Conservation (phyloP, 139 green algal genomes). For the Auxenochlorella pyrenoidosa region DNA sequence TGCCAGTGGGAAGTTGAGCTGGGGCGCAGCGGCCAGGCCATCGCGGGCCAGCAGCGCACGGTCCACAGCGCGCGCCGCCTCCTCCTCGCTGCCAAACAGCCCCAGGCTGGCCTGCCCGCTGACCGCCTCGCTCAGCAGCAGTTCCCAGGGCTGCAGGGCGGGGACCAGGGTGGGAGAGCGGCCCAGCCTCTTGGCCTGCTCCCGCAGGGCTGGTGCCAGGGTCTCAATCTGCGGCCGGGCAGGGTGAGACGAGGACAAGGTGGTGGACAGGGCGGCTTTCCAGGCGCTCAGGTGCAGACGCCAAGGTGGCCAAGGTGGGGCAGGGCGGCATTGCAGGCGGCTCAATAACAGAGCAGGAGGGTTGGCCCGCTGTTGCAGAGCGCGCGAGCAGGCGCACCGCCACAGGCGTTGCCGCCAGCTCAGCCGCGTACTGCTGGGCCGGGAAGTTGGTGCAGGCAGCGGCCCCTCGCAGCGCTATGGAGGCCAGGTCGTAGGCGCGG, state of each 20-base stretch:
- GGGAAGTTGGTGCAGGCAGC: constrained; percentile 2
- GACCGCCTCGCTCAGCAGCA: neutral
- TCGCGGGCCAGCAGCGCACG: constrained; percentile 8
- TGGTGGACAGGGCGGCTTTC: neutral
- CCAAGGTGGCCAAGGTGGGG: too few species aligned
- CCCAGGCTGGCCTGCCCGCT: neutral
- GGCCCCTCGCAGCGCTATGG: neutral
- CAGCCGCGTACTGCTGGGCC: neutral
- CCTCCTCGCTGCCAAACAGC: neutral
- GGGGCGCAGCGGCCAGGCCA: neutral
- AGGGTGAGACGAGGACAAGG: too few species aligned
- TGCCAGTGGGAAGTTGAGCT: neutral
- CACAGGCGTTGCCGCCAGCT: neutral
- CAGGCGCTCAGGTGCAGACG: neutral
- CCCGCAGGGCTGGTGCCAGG: neutral
- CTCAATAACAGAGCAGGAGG: neutral
- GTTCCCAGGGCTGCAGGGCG: neutral
- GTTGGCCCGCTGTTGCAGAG: neutral
- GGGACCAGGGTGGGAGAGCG: neutral
- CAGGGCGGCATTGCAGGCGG: neutral
- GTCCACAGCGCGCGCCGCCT: constrained; percentile 15
- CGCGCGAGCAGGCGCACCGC: neutral
- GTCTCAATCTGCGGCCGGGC: neutral
- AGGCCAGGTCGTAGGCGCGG: neutral
- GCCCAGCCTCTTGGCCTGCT: neutral